These are phyloP conservation scores for Cicer arietinum DNA, from an alignment of 306 rosid genomes.

Conservation along the genomic window DNA sequence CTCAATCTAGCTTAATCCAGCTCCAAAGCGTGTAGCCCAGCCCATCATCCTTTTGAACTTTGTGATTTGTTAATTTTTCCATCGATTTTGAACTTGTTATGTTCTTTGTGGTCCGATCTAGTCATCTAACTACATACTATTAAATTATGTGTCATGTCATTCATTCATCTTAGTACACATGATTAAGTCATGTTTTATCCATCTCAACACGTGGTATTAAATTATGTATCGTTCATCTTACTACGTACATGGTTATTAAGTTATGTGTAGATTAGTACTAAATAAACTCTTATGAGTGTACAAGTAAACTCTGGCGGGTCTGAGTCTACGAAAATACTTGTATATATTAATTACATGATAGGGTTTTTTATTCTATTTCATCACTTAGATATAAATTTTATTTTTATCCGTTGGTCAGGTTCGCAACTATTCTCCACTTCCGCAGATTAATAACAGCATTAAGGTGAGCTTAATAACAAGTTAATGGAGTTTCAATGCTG, in stretches of 20 bases:
- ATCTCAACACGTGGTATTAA: too few species aligned
- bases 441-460: slow-evolving; percentile 92
- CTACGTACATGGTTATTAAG: background rate
- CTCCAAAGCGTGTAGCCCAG: background rate
- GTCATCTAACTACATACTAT: background rate
- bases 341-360: background rate
- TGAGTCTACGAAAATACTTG: background rate
- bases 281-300: background rate
- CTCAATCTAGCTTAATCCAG: background rate
- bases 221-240: background rate
- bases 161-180: background rate
- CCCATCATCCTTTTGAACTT: background rate
- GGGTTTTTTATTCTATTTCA: slow-evolving; percentile 18
- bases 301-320: background rate
- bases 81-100: background rate
- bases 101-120: background rate
- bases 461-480: slow-evolving; percentile 67
- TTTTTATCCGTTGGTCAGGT: slow-evolving; percentile 63
- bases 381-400: slow-evolving; percentile 15
- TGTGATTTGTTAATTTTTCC: background rate
- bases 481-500: slow-evolving; percentile 25
- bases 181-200: background rate
- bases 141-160: background rate
- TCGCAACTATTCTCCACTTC: slow-evolving; percentile 87
- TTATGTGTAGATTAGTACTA: background rate